Evolutionary conservation across 257 asterid species (phyloP), one percentile per base, ranked within the genome.

Genomic region (Nicotiana otophora): DNA sequence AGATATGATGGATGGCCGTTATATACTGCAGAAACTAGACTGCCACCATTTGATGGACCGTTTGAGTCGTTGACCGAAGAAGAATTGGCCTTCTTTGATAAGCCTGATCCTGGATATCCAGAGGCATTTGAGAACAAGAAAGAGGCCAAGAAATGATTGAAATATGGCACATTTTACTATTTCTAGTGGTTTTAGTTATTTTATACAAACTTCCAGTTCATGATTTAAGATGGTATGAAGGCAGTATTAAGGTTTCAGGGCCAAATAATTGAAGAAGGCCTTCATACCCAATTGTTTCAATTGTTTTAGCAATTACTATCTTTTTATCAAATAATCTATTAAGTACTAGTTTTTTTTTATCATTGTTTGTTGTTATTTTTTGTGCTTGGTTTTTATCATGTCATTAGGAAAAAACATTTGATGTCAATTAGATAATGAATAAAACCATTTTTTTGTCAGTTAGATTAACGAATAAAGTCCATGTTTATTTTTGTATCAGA

Each of bases 51-150:
- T 54, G 7, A 72, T 23, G 79, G 14, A 72, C 79, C 79, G 19
- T 42, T 72, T 42, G 23, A 12, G 19, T 48, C 60, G 14, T 72
- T 72, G 79, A 46, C 14, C 0, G 36, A 42, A 72, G 36, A 72
- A 20, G 60, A 42, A 0, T 23, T 72, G 61, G 39, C 61, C 57
- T 72, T 42, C 61, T 72, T 72, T 72, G 61, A 72, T 46, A 46
- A 46, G 7, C 61, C 15, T 72, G 79, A 72, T 72, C 23, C 79
- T 72, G 61, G 7, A 46, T 72, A 72, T 72, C 79, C 79, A 42
- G 58, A 70, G 17, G 34, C 78, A 11, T 70, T 39, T 70, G 60
- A 10, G 10, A 70, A 42, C 28, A 46, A 72, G 14, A 46, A 69
- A 69, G 31, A 23, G 39, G 61, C 61, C 79, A 72, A 72, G 23